Evolutionary conservation across 176 grass and related monocot species (phyloP), one percentile per base, ranked within the genome.

Genomic region (Aegilops speltoides): DNA sequence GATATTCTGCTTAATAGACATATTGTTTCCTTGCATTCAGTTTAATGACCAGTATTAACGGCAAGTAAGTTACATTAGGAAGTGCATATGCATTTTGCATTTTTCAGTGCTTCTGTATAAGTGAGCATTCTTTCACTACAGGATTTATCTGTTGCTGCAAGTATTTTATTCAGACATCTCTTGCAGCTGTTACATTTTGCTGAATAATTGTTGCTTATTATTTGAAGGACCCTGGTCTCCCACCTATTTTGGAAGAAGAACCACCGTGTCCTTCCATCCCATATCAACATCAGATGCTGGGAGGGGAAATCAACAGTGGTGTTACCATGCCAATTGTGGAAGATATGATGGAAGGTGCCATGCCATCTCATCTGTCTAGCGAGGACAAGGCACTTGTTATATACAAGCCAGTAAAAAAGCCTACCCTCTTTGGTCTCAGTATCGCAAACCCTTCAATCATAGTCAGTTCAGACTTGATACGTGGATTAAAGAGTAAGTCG

Each of bases 401-500:
- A 41, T 98, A 98, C 84, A 92, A 92, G 33, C 79, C 93, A 57
- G 46, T 87, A 62, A 76, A 98, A 54, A 32, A 79, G 26, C 33
- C 63, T 68, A 17, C 32, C 34, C 7, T 69, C 43, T 67, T 88
- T 75, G 45, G 71, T 26, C 59, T 82, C 60, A 66, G 61, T 86
- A 82, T 78, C 24, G 75, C 91, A 37, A 91, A 78, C 76, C 89
- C 82, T 75, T 96, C 96, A 76, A 83, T 98, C 66, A 80, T 84
- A 87, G 67, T 98, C 72, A 92, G 91, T 84, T 83, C 93, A 54
- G 82, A 95, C 75, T 79, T 96, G 88, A 79, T 98, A 60, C 90
- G 82, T 76, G 63, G 82, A 41, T 83, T 98, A 88, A 98, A 96
- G 79, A 96, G 96, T 98, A 92, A 96, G 96, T 88, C 79, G 5